Conservation (phyloP, 768 basidiomycete species). For the Auriscalpium microsporum region DNA sequence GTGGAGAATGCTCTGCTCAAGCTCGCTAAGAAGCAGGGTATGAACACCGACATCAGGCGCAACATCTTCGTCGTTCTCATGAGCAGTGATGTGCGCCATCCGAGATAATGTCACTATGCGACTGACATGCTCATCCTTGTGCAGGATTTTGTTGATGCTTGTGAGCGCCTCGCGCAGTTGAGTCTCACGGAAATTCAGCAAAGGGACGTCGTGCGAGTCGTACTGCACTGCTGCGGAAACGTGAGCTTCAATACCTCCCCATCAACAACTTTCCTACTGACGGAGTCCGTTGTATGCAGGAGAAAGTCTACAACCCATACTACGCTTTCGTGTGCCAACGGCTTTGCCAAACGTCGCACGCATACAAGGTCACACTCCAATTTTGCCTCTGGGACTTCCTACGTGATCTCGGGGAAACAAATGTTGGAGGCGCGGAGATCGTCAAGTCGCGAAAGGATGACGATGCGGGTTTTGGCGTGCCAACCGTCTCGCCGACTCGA, state of each 20-base stretch:
- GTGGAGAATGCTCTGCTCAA: constrained; percentile 45
- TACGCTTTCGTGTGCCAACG: constrained; percentile 86
- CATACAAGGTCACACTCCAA: constrained; percentile 87
- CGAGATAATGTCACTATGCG: too few species aligned
- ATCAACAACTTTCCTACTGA: background rate
- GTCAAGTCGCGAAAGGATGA: constrained; percentile 51
- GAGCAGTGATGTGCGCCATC: constrained; percentile 76
- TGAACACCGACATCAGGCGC: constrained; percentile 95
- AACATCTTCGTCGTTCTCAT: constrained; percentile 90
- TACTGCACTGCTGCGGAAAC: constrained; percentile 88
- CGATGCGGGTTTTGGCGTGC: constrained; percentile 38
- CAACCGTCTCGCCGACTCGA: constrained; percentile 48
- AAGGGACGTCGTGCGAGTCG: constrained; percentile 88
- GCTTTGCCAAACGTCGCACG: constrained; percentile 69
- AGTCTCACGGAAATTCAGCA: constrained; percentile 85
- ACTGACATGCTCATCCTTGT: too few species aligned
- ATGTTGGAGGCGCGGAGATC: constrained; percentile 72
- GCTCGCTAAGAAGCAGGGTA: constrained; percentile 87
- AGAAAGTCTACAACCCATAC: constrained; percentile 90
- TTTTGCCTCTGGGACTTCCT: constrained; percentile 97
- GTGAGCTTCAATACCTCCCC: constrained; percentile 31
- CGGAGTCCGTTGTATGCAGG: constrained; percentile 36
- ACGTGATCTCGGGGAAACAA: constrained; percentile 79
- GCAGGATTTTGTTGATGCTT: constrained; percentile 93
- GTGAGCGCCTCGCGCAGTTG: constrained; percentile 78